Conservation (phyloP, 768 basidiomycete species). For the Crucibulum laeve region DNA sequence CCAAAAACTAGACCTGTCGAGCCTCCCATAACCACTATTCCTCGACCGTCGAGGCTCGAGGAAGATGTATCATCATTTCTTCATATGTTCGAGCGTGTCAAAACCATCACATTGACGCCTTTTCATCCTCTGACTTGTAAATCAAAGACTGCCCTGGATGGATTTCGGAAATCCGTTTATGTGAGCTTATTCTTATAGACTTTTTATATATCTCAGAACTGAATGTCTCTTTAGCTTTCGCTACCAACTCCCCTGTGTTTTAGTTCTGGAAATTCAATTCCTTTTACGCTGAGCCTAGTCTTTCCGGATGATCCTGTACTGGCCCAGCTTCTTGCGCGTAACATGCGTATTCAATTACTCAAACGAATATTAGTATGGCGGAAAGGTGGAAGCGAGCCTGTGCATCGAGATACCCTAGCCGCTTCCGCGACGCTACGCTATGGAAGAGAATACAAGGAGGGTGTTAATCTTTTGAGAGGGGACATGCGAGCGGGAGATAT, state of each 20-base stretch:
- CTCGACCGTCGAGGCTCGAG: conserved; percentile 16
- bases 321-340: conserved; percentile 26
- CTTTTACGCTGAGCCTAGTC: conserved; percentile 30
- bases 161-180: conserved; percentile 16
- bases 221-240: conserved; percentile 23
- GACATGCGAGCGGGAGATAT: conserved; percentile 30
- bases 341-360: conserved; percentile 29
- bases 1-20: conserved; percentile 35
- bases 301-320: conserved; percentile 32
- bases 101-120: conserved; percentile 21
- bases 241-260: conserved; percentile 29
- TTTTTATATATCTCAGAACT: background rate
- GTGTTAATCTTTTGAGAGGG: conserved; percentile 25
- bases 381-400: conserved; percentile 15
- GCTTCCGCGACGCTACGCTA: conserved; percentile 16
- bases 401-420: conserved; percentile 20
- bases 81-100: conserved; percentile 20
- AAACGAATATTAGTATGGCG: conserved; percentile 27
- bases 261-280: conserved; percentile 35
- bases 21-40: conserved; percentile 27
- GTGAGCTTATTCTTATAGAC: conserved; percentile 15
- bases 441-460: conserved; percentile 29
- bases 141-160: conserved; percentile 7
- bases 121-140: conserved; percentile 11
- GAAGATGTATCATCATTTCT: conserved; percentile 12